Evolutionary conservation across 495 filamentous ascomycete species (phyloP).

Genomic region (Hypoxylon fragiforme): DNA sequence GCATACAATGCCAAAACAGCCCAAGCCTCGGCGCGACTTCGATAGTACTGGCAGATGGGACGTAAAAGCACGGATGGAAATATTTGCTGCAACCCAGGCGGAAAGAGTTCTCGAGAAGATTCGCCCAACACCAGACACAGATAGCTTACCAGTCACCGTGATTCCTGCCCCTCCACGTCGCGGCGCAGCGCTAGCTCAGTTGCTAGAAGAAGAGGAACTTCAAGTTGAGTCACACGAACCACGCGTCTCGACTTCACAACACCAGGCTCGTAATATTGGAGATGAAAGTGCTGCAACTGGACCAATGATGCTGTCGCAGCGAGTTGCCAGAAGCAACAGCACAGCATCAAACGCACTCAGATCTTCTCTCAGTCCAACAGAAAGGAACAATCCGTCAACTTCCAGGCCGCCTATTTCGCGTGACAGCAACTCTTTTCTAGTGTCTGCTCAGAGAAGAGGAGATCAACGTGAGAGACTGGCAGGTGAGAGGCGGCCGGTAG

Average conservation of each 20-base stretch:
- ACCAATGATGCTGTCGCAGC: constrained; percentile 9
- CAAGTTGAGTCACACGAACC: constrained; percentile 13
- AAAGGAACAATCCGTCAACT: constrained; percentile 16
- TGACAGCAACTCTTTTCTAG: constrained; percentile 5
- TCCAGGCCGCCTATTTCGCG: constrained; percentile 13
- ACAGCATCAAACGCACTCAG: constrained; percentile 11
- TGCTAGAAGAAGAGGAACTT: constrained; percentile 47
- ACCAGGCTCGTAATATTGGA: neutral
- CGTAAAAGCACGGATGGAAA: constrained; percentile 47
- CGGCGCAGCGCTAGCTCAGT: constrained; percentile 49
- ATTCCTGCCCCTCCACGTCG: constrained; percentile 52
- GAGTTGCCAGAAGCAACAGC: constrained; percentile 10
- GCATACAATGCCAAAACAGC: constrained; percentile 31
- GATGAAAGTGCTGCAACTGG: constrained; percentile 3
- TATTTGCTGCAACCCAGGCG: constrained; percentile 52
- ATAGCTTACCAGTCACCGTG: constrained; percentile 52
- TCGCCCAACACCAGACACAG: constrained; percentile 51
- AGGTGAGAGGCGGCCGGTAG: constrained; percentile 30
- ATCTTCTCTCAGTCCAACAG: constrained; percentile 7
- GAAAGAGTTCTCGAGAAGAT: constrained; percentile 50
- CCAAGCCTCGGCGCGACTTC: constrained; percentile 23
- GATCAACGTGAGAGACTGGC: constrained; percentile 22
- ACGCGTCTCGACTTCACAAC: constrained; percentile 5
- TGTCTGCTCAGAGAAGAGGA: constrained; percentile 5
- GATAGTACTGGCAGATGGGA: constrained; percentile 46